Percentiles rank a stretch among this genome's conserved stretches.
phyloP scores from a whole-genome alignment of 768 basidiomycete species.

The Phlebiopsis flavidoalba region DNA sequence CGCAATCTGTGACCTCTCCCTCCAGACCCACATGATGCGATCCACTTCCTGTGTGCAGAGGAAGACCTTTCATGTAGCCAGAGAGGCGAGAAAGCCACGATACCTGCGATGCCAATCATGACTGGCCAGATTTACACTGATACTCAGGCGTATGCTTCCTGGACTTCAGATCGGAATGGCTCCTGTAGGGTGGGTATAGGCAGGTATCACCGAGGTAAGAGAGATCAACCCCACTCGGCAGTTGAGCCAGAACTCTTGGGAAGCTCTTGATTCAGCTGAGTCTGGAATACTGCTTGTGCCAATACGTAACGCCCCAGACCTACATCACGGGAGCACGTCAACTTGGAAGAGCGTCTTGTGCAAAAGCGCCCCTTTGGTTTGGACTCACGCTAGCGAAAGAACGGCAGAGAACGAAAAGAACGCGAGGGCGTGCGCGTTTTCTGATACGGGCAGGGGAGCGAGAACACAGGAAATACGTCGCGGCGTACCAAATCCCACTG shows the following conservation, averaged over 20 bases:
- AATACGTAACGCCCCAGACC: constrained; percentile 50
- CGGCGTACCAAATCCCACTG: background rate
- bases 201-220: constrained; percentile 40
- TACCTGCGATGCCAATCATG: constrained; percentile 22
- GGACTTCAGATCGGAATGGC: constrained; percentile 20
- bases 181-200: constrained; percentile 32
- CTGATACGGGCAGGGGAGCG: constrained; percentile 5
- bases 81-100: constrained; percentile 20
- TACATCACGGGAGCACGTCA: constrained; percentile 15
- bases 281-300: constrained; percentile 48
- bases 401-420: constrained; percentile 10
- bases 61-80: constrained; percentile 22
- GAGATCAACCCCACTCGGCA: constrained; percentile 32
- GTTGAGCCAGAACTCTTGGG: constrained; percentile 33
- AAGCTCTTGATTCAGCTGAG: constrained; percentile 36
- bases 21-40: constrained; percentile 22
- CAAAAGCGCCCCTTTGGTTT: background rate
- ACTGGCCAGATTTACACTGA: constrained; percentile 28
- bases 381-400: constrained; percentile 5
- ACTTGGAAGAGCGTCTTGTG: constrained; percentile 13
- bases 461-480: constrained; percentile 13
- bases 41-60: constrained; percentile 24
- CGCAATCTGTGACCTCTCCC: background rate
- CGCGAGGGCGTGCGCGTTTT: constrained; percentile 9
- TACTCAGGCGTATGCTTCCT: constrained; percentile 26